Base-by-base conservation (phyloP, 2,329 filamentous ascomycete species). In the Cercospora sojina region DNA sequence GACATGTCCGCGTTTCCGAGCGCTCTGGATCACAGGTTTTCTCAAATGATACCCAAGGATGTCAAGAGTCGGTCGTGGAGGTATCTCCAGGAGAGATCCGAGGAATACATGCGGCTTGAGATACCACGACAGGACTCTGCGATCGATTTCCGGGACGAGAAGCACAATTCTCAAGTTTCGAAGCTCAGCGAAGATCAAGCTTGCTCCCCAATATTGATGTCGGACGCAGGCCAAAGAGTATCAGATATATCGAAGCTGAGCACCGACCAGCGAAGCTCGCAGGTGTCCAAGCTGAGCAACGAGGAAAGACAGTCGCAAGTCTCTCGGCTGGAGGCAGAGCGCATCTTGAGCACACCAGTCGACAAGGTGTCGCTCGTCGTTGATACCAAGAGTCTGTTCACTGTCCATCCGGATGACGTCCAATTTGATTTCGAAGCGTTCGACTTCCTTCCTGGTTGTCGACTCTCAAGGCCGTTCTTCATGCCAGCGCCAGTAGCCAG, bases 41-140 rank as follows among this genome's bases (percentile, higher is more conserved):
- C 49, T 5, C 43, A 55, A 31, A 55, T 55, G 59, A 55, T 49
- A n/a, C 59, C 59, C n/a, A 62, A 55, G 23, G 29, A 55, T 41
- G 47, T 62, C 10, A 62, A 62, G 59, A 53, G 43, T 47, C 43
- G 29, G 47, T 53, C 59, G 7, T 53, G 59, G 59, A 62, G 59
- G 5, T 55, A 38, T 18, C 23, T 31, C 9, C 43, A 25, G 23
- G 49, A 62, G 31, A 20, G 38, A n/a, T 20, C 59, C 6, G 47
- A 47, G 8, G 20, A 25, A 38, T 55, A 41, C 18, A 62, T 62
- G 20, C 47, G 49, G 7, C 47, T 31, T 0, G 59, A 38, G 16
- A 35, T 56, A 13, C 27, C 47, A 41, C 59, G 59, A 31, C 59
- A 62, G 59, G 59, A 62, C 23, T 62, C 59, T 10, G 59, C 49